phyloP scores from a whole-genome alignment of 2,329 filamentous ascomycete genomes.

The Calycina marina region DNA sequence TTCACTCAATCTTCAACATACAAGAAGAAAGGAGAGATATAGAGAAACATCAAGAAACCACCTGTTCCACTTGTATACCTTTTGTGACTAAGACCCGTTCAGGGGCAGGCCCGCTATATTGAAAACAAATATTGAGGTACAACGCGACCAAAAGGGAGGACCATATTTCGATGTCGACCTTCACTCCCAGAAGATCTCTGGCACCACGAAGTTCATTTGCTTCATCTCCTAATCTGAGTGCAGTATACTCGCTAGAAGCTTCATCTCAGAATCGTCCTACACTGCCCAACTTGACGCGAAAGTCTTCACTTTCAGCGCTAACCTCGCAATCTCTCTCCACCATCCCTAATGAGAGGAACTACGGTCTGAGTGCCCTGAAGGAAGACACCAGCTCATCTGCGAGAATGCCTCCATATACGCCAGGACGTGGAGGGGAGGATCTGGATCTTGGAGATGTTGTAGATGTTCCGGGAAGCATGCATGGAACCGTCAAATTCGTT shows the following conservation, averaged over 20 bases:
- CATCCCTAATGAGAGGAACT: conserved; percentile 52
- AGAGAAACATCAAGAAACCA: too few species aligned
- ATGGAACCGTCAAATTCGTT: conserved; percentile 77
- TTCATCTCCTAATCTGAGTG: conserved; percentile 45
- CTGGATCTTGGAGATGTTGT: conserved; percentile 63
- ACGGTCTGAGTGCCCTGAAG: conserved; percentile 40
- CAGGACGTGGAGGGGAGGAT: conserved; percentile 32
- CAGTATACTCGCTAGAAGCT: conserved; percentile 13
- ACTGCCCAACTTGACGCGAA: conserved; percentile 42
- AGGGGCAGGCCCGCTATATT: too few species aligned
- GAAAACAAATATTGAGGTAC: too few species aligned
- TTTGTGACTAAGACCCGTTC: too few species aligned
- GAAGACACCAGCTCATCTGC: conserved; percentile 24
- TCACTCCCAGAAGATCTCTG: conserved; percentile 17
- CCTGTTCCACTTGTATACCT: too few species aligned
- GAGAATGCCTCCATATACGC: conserved; percentile 40
- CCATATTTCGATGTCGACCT: conserved; percentile 7
- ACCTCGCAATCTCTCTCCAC: conserved; percentile 47
- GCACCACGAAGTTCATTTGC: too few species aligned
- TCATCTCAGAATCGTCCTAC: conserved; percentile 4
- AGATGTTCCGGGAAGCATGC: conserved; percentile 87
- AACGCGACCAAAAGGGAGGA: too few species aligned
- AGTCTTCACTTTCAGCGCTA: conserved; percentile 51
- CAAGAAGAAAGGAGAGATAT: too few species aligned
- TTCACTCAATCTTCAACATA: too few species aligned